phyloP scores from a whole-genome alignment of 2,329 filamentous ascomycete species.

The Diaporthe citriasiana region DNA sequence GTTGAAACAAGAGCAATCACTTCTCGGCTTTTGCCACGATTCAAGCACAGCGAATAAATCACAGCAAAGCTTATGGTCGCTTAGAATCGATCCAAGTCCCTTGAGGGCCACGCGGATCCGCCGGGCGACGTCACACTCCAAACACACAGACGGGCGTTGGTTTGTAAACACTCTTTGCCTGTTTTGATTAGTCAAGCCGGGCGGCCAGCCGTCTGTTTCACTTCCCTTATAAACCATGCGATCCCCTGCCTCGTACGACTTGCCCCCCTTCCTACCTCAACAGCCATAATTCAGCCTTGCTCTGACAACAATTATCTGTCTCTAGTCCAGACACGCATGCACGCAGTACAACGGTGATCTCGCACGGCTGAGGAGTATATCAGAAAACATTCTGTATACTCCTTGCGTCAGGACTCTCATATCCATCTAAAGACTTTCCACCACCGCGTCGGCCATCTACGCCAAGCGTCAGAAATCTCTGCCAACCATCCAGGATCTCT shows the following conservation, averaged over 20 bases:
- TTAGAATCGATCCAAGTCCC: not conserved
- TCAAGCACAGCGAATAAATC: not conserved
- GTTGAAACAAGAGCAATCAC: constrained; percentile 15
- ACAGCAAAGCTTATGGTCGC: not conserved
- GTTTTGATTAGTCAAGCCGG: constrained; percentile 34
- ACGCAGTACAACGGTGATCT: constrained; percentile 51
- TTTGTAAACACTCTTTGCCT: constrained; percentile 7
- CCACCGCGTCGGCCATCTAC: constrained; percentile 8
- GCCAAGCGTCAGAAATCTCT: constrained; percentile 22
- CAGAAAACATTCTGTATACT: constrained; percentile 72
- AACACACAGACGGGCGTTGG: not conserved
- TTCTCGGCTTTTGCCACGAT: constrained; percentile 7
- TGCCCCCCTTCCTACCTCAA: constrained; percentile 15
- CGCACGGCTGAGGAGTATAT: constrained; percentile 75
- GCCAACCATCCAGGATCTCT: not conserved
- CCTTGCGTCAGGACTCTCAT: constrained; percentile 71
- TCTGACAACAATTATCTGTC: constrained; percentile 1
- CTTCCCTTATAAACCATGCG: constrained; percentile 35
- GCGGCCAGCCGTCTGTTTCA: constrained; percentile 22
- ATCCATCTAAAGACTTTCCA: constrained; percentile 24
- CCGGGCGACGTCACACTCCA: constrained; percentile 5
- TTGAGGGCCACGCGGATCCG: constrained; percentile 5
- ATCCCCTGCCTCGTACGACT: constrained; percentile 1
- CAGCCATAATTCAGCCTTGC: constrained; percentile 26
- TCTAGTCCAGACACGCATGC: constrained; percentile 52